Evolutionary conservation across 2,329 filamentous ascomycete species (phyloP).

Genomic region (Hypoxylon sp.): DNA sequence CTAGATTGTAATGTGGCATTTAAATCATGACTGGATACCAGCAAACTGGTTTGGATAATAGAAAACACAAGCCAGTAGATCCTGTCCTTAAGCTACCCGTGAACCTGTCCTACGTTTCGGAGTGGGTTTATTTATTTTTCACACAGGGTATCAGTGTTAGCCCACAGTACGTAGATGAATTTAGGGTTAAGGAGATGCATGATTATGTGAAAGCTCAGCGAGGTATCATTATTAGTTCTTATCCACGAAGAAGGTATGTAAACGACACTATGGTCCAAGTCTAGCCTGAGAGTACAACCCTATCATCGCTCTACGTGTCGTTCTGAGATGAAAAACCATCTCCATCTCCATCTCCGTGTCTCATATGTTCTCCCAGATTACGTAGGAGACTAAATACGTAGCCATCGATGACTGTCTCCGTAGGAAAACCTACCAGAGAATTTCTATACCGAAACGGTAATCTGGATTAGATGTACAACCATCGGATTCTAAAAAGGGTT

Average conservation of each 20-base stretch:
- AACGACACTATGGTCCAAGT: neutral
- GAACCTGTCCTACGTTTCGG: neutral
- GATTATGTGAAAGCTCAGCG: neutral
- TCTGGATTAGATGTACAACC: neutral
- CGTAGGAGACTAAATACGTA: slow-evolving; percentile 1
- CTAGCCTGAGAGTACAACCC: neutral
- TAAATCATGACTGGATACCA: neutral
- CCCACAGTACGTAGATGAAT: neutral
- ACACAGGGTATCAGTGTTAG: neutral
- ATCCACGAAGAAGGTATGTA: slow-evolving; percentile 2
- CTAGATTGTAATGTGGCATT: neutral
- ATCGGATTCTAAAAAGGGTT: neutral
- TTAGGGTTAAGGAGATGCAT: neutral
- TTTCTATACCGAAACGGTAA: neutral
- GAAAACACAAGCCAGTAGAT: neutral
- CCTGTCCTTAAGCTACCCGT: neutral
- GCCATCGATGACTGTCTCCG: neutral
- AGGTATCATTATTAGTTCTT: neutral
- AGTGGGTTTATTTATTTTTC: neutral
- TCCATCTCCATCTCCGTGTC: neutral
- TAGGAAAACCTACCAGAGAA: neutral
- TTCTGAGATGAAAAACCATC: neutral
- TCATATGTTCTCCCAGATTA: neutral
- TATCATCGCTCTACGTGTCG: neutral
- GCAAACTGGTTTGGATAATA: neutral